Evolutionary conservation across 108 stramenopile species (phyloP), one percentile per base, ranked within the genome.

Genomic region (Nitzschia sp.): DNA sequence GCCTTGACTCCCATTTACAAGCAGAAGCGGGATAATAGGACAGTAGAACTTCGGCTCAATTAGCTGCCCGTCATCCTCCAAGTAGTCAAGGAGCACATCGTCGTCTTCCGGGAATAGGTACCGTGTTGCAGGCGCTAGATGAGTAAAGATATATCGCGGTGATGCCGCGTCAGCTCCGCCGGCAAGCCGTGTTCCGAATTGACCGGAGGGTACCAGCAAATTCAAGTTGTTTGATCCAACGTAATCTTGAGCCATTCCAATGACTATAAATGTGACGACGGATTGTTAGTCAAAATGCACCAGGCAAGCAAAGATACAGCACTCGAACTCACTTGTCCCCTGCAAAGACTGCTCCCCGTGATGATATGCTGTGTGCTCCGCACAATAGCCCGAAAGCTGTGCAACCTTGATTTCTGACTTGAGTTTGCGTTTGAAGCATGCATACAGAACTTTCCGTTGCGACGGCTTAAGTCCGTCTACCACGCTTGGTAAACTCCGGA

Each of bases 191-290:
- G 97, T 96, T 27, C 97, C 97, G 54, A 98, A 96, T 71, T 96
- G 95, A 46, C 97, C 97, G 2, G 76, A 70, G 1, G 97, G 97
- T n/a, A 61, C 74, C 46, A 98, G 60, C 56, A 96, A 78, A 54
- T 95, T 95, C 21, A 98, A 64, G 59, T 98, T 98, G 66, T 96
- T 98, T 1, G 95, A 89, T 0, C 97, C 97, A 31, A 95, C 91
- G 79, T 92, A 98, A 80, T 96, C 90, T 46, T 98, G 97, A 0
- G 95, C 95, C 95, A 98, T 96, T 19, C 88, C 90, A 55, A 94
- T 86, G 45, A 98, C 87, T 82, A 69, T 58, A 38, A 35, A 46
- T 29, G 21, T 1, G 60, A 54, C 72, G 26, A 59, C 8, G 0
- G n/a, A n/a, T n/a, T n/a, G n/a, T n/a, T n/a, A n/a, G n/a, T n/a